Conservation (phyloP, 108 stramenopile species). For the Pseudonitzschia multiseries region DNA sequence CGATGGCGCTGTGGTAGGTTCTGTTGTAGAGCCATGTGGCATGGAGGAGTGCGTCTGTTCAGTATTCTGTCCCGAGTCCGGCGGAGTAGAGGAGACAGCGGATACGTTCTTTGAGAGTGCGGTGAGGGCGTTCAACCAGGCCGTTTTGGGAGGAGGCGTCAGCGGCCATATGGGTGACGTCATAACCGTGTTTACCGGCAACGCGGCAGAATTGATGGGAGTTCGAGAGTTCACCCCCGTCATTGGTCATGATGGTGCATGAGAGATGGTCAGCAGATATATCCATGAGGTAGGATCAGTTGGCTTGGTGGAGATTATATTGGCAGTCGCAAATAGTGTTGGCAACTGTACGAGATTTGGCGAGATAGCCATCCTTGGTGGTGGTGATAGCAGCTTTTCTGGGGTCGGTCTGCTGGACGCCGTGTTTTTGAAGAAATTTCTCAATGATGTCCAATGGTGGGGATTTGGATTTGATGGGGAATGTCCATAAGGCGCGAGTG, state of each 20-base stretch:
- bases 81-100: constrained; percentile 21
- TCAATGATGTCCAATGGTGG: constrained; percentile 13
- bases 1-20: constrained; percentile 4
- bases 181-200: background rate
- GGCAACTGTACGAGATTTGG: background rate
- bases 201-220: background rate
- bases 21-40: constrained; percentile 20
- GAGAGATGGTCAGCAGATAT: background rate
- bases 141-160: constrained; percentile 18
- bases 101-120: background rate
- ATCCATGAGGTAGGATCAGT: background rate
- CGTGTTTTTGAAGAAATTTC: constrained; percentile 8
- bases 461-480: background rate
- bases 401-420: background rate
- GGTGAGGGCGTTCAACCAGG: constrained; percentile 19
- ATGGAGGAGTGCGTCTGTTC: constrained; percentile 16
- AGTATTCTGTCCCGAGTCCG: constrained; percentile 14
- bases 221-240: constrained; percentile 8
- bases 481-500: background rate
- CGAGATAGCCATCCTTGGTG: background rate
- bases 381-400: background rate
- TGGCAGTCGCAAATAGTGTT: background rate
- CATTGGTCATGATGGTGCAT: background rate
- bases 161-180: background rate
- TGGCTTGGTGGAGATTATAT: background rate